Conservation (phyloP, 208 protist genomes). For the Trypanosoma caninum region DNA sequence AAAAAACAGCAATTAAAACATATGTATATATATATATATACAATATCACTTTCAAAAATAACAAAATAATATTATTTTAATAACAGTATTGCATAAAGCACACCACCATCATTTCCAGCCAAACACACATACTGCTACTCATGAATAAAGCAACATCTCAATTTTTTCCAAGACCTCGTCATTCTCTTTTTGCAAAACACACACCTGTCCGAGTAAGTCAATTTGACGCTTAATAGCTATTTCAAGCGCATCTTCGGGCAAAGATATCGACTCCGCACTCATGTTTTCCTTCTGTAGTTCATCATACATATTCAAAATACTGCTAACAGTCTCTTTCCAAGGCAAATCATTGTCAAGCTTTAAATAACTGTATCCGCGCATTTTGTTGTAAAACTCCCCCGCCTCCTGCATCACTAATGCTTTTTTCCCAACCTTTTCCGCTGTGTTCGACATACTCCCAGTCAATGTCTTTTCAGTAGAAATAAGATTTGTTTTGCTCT, state of each 20-base stretch:
- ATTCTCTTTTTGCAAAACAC: constrained; percentile 55
- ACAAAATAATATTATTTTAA: neutral
- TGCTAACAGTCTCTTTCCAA: constrained; percentile 41
- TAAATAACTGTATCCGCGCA: constrained; percentile 51
- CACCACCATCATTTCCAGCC: neutral
- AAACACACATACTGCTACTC: neutral
- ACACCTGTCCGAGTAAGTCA: constrained; percentile 58
- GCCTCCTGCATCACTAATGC: constrained; percentile 10
- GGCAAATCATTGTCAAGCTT: constrained; percentile 38
- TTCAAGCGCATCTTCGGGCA: constrained; percentile 67
- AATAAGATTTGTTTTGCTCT: too few species aligned
- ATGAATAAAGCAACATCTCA: constrained; percentile 39
- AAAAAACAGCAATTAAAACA: neutral
- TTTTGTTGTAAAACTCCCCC: constrained; percentile 47
- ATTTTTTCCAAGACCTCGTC: constrained; percentile 55
- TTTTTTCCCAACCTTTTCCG: constrained; percentile 11
- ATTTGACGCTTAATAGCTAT: constrained; percentile 78
- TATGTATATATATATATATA: neutral
- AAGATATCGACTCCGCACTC: constrained; percentile 43
- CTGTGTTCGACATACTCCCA: constrained; percentile 7
- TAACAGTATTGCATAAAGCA: neutral
- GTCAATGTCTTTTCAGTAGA: neutral
- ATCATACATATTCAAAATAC: constrained; percentile 79
- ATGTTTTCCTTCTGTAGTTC: constrained; percentile 42
- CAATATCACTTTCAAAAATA: neutral